Percentiles rank a stretch among this genome's conserved stretches.
These are phyloP conservation scores for Colletotrichum neosansevieriae DNA, from an alignment of 2,329 filamentous ascomycete genomes.

Conservation along the genomic window DNA sequence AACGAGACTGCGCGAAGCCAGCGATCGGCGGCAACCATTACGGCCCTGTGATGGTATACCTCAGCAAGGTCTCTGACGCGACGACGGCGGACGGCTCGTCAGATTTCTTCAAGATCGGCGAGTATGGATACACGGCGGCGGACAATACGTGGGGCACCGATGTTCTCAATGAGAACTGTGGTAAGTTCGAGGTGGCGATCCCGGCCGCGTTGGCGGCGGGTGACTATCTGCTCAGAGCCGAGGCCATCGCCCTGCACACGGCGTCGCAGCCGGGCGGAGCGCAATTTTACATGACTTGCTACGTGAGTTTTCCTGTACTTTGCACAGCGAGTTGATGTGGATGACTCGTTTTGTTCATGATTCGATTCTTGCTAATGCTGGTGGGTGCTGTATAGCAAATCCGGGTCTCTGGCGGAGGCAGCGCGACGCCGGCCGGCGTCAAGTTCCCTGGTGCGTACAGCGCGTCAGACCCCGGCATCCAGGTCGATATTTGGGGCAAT, in stretches of 20 bases:
- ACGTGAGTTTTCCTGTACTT: conserved; percentile 41
- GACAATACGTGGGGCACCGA: conserved; percentile 21
- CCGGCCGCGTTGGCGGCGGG: conserved; percentile 55
- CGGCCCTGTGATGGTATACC: conserved; percentile 61
- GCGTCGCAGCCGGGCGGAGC: conserved; percentile 46
- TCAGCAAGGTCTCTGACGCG: conserved; percentile 61
- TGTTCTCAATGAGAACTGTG: conserved; percentile 28
- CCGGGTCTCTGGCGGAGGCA: conserved; percentile 43
- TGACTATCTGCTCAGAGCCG: conserved; percentile 58
- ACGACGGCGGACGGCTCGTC: conserved; percentile 55
- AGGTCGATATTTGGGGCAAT: conserved; percentile 55
- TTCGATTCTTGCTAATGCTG: not conserved
- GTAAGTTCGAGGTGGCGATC: conserved; percentile 43
- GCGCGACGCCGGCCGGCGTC: conserved; percentile 43
- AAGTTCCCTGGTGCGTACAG: conserved; percentile 27
- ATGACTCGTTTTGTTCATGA: not conserved
- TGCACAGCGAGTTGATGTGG: too few relatives aligned
- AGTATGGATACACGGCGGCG: conserved; percentile 48
- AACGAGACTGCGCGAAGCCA: conserved; percentile 57
- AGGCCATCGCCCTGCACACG: conserved; percentile 59
- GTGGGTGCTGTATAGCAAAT: conserved; percentile 36
- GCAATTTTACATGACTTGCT: conserved; percentile 39
- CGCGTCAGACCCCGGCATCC: conserved; percentile 57
- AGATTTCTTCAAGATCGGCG: conserved; percentile 65
- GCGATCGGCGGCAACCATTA: conserved; percentile 66